A percentile compares a stretch with the other conserved stretches of the same genome.
Conservation (phyloP, 306 rosid species). For the apple (Malus domestica) region DNA sequence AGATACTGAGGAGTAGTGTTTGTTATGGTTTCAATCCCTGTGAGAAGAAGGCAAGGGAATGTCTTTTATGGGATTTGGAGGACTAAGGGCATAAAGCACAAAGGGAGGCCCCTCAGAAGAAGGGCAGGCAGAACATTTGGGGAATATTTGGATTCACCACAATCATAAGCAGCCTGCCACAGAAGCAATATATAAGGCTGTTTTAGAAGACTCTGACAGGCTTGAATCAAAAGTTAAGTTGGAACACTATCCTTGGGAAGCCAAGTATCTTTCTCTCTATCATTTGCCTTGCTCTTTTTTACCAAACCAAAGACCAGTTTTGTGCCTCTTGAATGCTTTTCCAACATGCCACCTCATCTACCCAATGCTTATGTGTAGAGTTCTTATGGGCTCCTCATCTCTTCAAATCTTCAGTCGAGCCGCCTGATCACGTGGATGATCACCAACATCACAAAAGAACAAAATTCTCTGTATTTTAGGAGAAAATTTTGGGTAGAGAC, state of each 20-base stretch:
- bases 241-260: conserved; percentile 85
- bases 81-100: conserved; percentile 50
- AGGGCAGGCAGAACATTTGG: conserved; percentile 23
- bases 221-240: conserved; percentile 71
- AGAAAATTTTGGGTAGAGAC: not conserved
- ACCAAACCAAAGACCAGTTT: conserved; percentile 48
- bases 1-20: conserved; percentile 13
- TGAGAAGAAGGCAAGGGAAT: conserved; percentile 30
- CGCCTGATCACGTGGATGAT: not conserved
- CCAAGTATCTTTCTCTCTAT: conserved; percentile 70
- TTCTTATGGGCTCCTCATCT: not conserved
- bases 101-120: conserved; percentile 38
- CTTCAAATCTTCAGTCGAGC: not conserved
- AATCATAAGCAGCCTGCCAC: conserved; percentile 79
- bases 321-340: conserved; percentile 13
- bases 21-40: conserved; percentile 35
- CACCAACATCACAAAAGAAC: not conserved
- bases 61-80: conserved; percentile 64
- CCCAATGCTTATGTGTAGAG: conserved; percentile 36
- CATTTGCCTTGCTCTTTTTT: conserved; percentile 48
- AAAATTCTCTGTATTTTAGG: not conserved
- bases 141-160: conserved; percentile 68
- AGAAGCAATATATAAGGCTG: conserved; percentile 80
- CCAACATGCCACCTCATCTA: conserved; percentile 28
- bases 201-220: conserved; percentile 73